These are phyloP conservation scores for Alectoria sarmentosa DNA, from an alignment of 495 filamentous ascomycete genomes.

Conservation along the genomic window DNA sequence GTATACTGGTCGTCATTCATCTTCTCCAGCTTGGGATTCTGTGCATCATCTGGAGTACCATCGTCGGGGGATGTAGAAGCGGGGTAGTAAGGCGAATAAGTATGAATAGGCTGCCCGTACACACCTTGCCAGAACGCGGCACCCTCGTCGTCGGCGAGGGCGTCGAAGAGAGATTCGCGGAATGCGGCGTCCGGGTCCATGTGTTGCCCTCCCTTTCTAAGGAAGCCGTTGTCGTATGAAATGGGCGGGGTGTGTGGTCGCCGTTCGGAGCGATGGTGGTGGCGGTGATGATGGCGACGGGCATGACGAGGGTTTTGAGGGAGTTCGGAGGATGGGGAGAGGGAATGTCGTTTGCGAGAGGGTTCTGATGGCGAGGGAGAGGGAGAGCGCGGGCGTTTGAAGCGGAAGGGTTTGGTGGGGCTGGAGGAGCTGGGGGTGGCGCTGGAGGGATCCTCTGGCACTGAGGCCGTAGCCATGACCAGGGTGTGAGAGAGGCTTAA, in stretches of 20 bases:
- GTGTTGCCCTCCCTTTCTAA: slow-evolving; percentile 16
- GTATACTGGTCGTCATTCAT: slow-evolving; percentile 94
- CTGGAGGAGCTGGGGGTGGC: slow-evolving; percentile 13
- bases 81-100: slow-evolving; percentile 40
- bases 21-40: slow-evolving; percentile 60
- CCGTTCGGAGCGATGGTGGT: slow-evolving; percentile 28
- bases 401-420: slow-evolving; percentile 24
- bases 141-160: slow-evolving; percentile 97
- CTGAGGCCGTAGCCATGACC: slow-evolving; percentile 21
- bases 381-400: slow-evolving; percentile 18
- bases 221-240: slow-evolving; percentile 22
- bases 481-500: not conserved
- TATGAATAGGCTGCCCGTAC: slow-evolving; percentile 87
- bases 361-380: not conserved
- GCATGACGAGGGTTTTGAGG: not conserved
- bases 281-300: slow-evolving; percentile 27
- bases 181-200: slow-evolving; percentile 66
- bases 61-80: slow-evolving; percentile 29
- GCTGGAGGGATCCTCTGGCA: slow-evolving; percentile 13
- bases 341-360: not conserved
- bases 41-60: slow-evolving; percentile 29
- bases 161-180: slow-evolving; percentile 94
- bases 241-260: slow-evolving; percentile 23
- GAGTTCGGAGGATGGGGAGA: slow-evolving; percentile 1
- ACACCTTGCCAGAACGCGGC: slow-evolving; percentile 91